Conservation (phyloP, 306 rosid genomes). For the Trifolium fragiferum region DNA sequence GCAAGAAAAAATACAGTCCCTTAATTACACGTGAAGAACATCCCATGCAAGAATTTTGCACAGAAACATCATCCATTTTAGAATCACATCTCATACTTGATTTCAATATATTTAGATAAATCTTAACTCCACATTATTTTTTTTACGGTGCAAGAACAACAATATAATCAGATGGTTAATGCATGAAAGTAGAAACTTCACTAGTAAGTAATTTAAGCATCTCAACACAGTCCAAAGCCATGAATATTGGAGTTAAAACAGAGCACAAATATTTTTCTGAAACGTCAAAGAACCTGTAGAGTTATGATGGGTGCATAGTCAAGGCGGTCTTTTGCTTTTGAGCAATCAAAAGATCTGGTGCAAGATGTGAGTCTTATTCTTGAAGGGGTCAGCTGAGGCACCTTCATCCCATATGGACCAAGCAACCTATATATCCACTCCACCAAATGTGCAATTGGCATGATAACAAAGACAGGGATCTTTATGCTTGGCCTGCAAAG, state of each 20-base stretch:
- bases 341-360: constrained; percentile 82
- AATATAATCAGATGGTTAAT: not conserved
- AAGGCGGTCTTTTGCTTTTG: constrained; percentile 87
- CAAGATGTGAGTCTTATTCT: constrained; percentile 88
- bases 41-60: constrained; percentile 27
- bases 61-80: constrained; percentile 26
- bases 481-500: constrained; percentile 88
- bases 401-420: constrained; percentile 95
- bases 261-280: constrained; percentile 23
- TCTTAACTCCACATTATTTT: constrained; percentile 1
- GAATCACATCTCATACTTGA: constrained; percentile 30
- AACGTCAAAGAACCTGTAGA: constrained; percentile 68
- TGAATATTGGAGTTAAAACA: constrained; percentile 21
- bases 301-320: constrained; percentile 77
- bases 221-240: constrained; percentile 12
- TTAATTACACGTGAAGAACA: not conserved
- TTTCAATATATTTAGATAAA: constrained; percentile 35
- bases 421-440: constrained; percentile 78
- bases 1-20: constrained; percentile 46
- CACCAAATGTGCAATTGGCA: constrained; percentile 92
- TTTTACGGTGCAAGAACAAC: no score
- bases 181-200: constrained; percentile 28
- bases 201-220: not conserved
- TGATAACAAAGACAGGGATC: constrained; percentile 75
- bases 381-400: constrained; percentile 97